phyloP scores from a whole-genome alignment of 768 basidiomycete genomes.

The Coprinopsis marcescibilis region DNA sequence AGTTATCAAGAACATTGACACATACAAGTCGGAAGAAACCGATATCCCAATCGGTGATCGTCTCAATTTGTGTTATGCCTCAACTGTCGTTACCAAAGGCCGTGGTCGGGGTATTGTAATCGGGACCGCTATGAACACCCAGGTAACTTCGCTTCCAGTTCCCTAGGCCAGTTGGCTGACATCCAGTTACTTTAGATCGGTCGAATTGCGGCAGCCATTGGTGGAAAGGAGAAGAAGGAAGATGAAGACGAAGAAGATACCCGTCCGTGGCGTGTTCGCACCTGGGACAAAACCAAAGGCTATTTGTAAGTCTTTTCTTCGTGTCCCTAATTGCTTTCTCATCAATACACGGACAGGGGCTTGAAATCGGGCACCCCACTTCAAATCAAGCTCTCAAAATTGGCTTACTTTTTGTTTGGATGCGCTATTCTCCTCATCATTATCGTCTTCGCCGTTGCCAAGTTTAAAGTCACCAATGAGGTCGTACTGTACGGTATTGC shows the following conservation, averaged over 20 bases:
- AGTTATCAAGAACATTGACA: conserved; percentile 36
- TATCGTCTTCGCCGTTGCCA: conserved; percentile 31
- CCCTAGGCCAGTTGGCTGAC: background rate
- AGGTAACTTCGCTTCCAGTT: conserved; percentile 28
- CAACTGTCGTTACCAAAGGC: conserved; percentile 40
- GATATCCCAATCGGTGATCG: conserved; percentile 38
- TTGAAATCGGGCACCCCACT: conserved; percentile 31
- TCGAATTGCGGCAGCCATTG: conserved; percentile 31
- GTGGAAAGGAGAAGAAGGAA: conserved; percentile 16
- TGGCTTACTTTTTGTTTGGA: conserved; percentile 31
- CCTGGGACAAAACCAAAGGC: conserved; percentile 16
- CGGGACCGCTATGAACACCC: conserved; percentile 47
- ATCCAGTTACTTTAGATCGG: conserved; percentile 23
- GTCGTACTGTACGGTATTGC: conserved; percentile 35
- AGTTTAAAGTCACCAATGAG: conserved; percentile 26
- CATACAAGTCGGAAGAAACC: conserved; percentile 23
- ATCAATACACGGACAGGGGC: conserved; percentile 18
- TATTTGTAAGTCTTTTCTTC: conserved; percentile 22
- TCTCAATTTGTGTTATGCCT: conserved; percentile 38
- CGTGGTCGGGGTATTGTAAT: conserved; percentile 42
- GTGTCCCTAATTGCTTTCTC: background rate
- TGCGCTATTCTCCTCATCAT: conserved; percentile 31
- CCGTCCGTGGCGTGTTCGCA: conserved; percentile 20
- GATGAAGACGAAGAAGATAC: conserved; percentile 14
- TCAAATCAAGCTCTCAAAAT: conserved; percentile 30